Evolutionary conservation across 805 yeast genomes (phyloP), one percentile per base, ranked within the genome.

Genomic region (Jamesozyma rosinii): DNA sequence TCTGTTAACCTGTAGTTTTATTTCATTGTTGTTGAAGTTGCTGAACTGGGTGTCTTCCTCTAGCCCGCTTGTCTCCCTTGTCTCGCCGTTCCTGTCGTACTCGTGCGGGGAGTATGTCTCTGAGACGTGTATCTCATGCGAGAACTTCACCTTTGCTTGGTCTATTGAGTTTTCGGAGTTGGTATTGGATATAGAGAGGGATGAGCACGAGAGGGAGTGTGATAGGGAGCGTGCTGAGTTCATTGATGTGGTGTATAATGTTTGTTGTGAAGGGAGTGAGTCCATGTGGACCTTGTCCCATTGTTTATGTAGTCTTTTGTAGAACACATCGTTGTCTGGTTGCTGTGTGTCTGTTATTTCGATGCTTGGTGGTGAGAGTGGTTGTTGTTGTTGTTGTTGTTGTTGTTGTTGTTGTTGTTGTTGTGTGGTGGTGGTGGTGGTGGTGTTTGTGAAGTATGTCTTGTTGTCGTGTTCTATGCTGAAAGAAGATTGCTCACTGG

Each of bases 1-100:
- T 30, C 68, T 66, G 53, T 84, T 83, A 50, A 84, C 58, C 55
- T 83, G 89, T 27, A 67, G 63, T 58, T 85, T 77, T 50, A 83
- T 77, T 43, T 52, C 52, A 4, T 44, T 47, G 22, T 62, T 41
- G 19, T 26, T 14, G 29, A 32, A 33, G n/a, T 24, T 24, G 8
- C 18, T 17, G 43, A 22, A 47, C 50, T 11, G 52, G 6, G 29
- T 8, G 11, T 24, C 29, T 8, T 24, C 29, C 6, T 24, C 29
- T 8, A 11, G 11, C 11, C 11, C 10, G 6, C 6, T 11, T 8
- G 29, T 24, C 11, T 24, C 29, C 6, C 29, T 11, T 47, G 47
- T 22, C 35, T 40, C 35, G 39, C 40, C 20, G 42, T 32, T 13
- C 43, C 65, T 53, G 9, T 49, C 51, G 35, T 61, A 61, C 37